Conservation (phyloP, 176 grass and related monocot genomes). For the Aechmea fasciata region DNA sequence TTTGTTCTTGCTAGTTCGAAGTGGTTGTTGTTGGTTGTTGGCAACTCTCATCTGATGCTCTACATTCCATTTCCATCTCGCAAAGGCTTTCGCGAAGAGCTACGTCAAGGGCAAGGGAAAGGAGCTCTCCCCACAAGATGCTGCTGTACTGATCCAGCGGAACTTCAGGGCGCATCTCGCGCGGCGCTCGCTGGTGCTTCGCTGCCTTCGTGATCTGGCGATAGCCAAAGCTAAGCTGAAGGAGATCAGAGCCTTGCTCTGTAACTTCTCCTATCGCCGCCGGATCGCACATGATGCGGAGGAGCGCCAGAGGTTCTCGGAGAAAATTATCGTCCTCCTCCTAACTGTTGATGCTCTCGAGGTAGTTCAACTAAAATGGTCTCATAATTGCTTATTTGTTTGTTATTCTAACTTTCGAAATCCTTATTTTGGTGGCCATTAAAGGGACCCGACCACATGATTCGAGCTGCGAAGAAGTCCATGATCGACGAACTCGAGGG, state of each 20-base stretch:
- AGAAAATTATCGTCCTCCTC: conserved; percentile 88
- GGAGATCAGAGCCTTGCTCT: conserved; percentile 69
- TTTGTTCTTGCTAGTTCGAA: too few species aligned
- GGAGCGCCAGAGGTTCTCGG: conserved; percentile 64
- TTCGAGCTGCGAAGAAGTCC: conserved; percentile 62
- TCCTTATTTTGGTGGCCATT: neutral
- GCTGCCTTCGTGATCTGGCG: conserved; percentile 65
- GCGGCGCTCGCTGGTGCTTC: conserved; percentile 67
- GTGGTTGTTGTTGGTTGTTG: too few species aligned
- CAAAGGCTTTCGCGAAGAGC: conserved; percentile 49
- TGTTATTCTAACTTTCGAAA: neutral
- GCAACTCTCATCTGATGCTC: neutral
- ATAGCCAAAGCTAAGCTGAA: conserved; percentile 83
- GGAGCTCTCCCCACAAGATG: conserved; percentile 63
- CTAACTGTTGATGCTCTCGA: conserved; percentile 70
- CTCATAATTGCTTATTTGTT: neutral
- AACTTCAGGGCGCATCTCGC: conserved; percentile 72
- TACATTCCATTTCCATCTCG: conserved; percentile 3
- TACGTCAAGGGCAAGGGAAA: conserved; percentile 64
- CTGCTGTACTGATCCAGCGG: conserved; percentile 71
- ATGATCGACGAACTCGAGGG: conserved; percentile 79
- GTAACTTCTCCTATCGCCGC: conserved; percentile 61
- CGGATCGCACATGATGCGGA: conserved; percentile 29
- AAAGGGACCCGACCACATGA: conserved; percentile 88
- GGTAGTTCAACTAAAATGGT: conserved; percentile 28